These are phyloP conservation scores for Apium graveolens DNA, from an alignment of 129 eudicot species.

Conservation along the genomic window DNA sequence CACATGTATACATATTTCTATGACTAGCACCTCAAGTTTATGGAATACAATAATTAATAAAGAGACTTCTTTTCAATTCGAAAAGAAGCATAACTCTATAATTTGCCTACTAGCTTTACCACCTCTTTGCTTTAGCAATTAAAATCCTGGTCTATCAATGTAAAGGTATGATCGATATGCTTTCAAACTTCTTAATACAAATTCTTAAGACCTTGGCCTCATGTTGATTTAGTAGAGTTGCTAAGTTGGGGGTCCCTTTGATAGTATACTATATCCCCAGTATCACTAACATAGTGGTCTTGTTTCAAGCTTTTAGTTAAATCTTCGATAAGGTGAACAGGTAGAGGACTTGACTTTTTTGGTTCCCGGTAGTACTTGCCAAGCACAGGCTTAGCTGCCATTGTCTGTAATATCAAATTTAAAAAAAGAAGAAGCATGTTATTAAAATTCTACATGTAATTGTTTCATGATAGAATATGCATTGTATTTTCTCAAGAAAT, in stretches of 20 bases:
- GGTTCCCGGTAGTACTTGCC: conserved; percentile 63
- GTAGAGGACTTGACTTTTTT: conserved; percentile 41
- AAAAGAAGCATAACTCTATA: neutral
- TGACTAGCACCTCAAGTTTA: neutral
- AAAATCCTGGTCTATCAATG: neutral
- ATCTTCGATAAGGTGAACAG: conserved; percentile 43
- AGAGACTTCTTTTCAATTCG: neutral
- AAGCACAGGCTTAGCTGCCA: conserved; percentile 56
- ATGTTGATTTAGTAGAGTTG: neutral
- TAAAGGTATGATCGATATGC: neutral
- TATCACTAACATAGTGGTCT: conserved; percentile 54
- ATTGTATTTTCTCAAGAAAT: neutral
- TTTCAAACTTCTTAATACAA: neutral
- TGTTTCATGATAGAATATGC: neutral
- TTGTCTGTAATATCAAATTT: conserved; percentile 24
- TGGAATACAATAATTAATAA: neutral
- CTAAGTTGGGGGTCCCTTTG: conserved; percentile 42
- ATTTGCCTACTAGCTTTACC: neutral
- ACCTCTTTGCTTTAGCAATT: neutral
- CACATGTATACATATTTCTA: neutral
- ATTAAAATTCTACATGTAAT: neutral
- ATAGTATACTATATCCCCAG: conserved; percentile 52
- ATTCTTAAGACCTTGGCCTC: neutral
- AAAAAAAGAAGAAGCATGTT: neutral
- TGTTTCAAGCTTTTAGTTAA: conserved; percentile 35